Base-by-base conservation (phyloP, 2,329 filamentous ascomycete genomes). In the Cercospora zeina region DNA sequence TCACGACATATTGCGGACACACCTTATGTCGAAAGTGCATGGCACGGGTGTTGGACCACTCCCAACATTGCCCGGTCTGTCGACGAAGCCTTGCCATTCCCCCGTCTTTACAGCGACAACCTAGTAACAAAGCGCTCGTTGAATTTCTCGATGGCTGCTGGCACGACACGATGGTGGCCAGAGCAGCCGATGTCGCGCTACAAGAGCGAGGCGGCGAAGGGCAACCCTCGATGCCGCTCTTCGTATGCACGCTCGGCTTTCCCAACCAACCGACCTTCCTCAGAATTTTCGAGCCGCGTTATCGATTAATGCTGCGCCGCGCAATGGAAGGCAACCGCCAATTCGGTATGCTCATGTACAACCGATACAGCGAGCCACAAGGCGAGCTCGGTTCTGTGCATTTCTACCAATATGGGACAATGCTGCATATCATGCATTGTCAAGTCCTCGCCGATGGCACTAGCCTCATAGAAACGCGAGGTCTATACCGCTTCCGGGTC, bases 261-360 rank as follows among this genome's bases (percentile, higher is more conserved):
- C 93, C 93, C 0, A 81, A 83, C 1, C 91, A 93, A 85, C 91
- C 89, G 0, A 93, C 90, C 0, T 95, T 95, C 68, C 79, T 96
- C 2, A 90, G 96, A 70, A 85, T 97, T n/a, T 96, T 96, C 72
- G 93, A 96, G 74, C 90, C 90, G n/a, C 84, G 90, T 6, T 96
- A 96, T 73, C 86, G 91, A 7, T 81, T 95, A n/a, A 95, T 96
- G 91, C 88, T 96, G 37, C 84, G 89, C 51, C 85, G 91, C 36
- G 89, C 86, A 0, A 79, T 96, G 58, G 88, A 92, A 65, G 86
- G 87, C 0, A 85, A 89, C 63, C 81, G 85, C 13, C 89, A 86
- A 24, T 96, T 97, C 71, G 93, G 93, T 24, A 96, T 96, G 89
- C 83, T 96, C 16, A 83, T 90, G 71, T 87, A 87, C 65, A 89